phyloP scores from a whole-genome alignment of 345 rosid species.

The Psidium guajava region DNA sequence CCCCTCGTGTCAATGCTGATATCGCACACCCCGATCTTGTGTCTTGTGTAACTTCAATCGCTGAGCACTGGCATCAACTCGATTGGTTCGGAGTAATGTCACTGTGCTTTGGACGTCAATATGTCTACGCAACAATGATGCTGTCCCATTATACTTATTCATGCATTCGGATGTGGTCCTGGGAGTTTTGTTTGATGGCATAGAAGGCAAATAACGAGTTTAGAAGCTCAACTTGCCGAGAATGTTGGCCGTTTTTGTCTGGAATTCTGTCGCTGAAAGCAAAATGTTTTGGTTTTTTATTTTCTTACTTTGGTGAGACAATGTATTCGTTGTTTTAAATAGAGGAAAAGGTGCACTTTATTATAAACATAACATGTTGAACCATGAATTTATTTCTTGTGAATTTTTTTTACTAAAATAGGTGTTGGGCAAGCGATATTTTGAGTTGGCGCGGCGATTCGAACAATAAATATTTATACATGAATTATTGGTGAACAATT shows the following conservation, averaged over 20 bases:
- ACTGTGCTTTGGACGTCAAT: background rate
- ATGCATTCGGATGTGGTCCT: background rate
- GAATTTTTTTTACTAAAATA: background rate
- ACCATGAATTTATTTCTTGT: background rate
- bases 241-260: background rate
- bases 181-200: background rate
- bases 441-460: rapidly evolving
- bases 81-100: no score
- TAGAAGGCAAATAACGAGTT: background rate
- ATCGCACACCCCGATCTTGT: background rate
- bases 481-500: background rate
- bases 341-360: background rate
- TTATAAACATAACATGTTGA: background rate
- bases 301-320: background rate
- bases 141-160: background rate
- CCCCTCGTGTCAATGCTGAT: background rate
- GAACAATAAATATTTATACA: background rate
- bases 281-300: rapidly evolving
- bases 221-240: background rate
- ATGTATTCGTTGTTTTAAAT: background rate
- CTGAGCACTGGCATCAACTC: background rate
- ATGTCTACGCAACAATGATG: background rate
- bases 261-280: background rate
- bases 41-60: background rate
- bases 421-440: rapidly evolving